Conservation (phyloP, 371 early-diverging fungal genomes). For the Lichtheimia corymbifera region DNA sequence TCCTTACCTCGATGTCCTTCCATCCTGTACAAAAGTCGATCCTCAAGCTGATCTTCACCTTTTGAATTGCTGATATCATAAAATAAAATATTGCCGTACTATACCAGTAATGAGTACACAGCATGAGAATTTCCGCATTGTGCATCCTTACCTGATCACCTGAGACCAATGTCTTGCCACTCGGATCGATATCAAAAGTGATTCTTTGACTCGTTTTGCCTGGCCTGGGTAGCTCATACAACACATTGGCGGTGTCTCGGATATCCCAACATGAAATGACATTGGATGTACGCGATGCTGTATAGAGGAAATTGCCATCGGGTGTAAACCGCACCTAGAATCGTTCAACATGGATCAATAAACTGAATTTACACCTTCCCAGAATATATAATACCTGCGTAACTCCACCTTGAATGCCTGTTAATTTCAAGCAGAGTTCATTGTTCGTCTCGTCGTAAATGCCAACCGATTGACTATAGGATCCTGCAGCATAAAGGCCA, state of each 20-base stretch:
- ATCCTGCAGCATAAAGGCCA: slow-evolving; percentile 71
- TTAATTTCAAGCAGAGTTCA: slow-evolving; percentile 51
- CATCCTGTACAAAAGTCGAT: slow-evolving; percentile 7
- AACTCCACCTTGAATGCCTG: slow-evolving; percentile 43
- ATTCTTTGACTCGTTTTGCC: slow-evolving; percentile 71
- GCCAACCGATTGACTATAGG: slow-evolving; percentile 64
- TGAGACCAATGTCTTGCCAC: slow-evolving; percentile 56
- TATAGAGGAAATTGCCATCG: slow-evolving; percentile 61
- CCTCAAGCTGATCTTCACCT: slow-evolving; percentile 10
- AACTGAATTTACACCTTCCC: not conserved
- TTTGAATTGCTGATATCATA: slow-evolving; percentile 40
- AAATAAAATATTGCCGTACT: slow-evolving; percentile 48
- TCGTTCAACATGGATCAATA: not conserved
- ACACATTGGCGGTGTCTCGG: slow-evolving; percentile 60
- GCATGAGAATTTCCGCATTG: not conserved
- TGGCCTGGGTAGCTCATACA: slow-evolving; percentile 50
- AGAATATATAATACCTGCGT: slow-evolving; percentile 28
- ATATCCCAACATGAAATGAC: slow-evolving; percentile 72
- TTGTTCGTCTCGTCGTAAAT: slow-evolving; percentile 63
- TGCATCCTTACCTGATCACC: slow-evolving; percentile 54
- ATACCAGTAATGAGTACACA: not conserved
- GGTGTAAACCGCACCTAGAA: slow-evolving; percentile 58
- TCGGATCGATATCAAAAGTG: slow-evolving; percentile 63
- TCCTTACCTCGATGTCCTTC: slow-evolving; percentile 28
- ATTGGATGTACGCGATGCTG: slow-evolving; percentile 58